Evolutionary conservation across 2,329 filamentous ascomycete genomes (phyloP).

Genomic region (Cordyceps fumosorosea): DNA sequence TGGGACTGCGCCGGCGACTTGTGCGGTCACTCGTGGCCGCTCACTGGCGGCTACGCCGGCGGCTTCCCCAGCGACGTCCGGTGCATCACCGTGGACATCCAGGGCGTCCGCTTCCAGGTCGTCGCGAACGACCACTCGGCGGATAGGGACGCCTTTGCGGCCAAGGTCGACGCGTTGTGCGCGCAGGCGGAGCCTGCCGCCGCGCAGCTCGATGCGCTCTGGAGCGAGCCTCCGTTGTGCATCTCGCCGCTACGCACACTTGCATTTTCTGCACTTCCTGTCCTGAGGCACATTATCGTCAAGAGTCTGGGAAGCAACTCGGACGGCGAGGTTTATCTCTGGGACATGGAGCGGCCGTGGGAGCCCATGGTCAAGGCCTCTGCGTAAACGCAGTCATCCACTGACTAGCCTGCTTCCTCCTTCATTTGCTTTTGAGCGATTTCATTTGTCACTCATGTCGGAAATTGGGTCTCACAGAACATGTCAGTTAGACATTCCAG

Average conservation of each 20-base stretch:
- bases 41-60: constrained; percentile 27
- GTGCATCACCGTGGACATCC: constrained; percentile 33
- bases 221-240: constrained; percentile 21
- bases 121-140: constrained; percentile 30
- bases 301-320: constrained; percentile 28
- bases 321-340: constrained; percentile 32
- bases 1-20: constrained; percentile 33
- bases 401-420: background rate
- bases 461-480: constrained; percentile 1
- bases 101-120: constrained; percentile 33
- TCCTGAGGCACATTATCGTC: constrained; percentile 31
- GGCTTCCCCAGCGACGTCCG: constrained; percentile 29
- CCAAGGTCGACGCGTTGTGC: constrained; percentile 29
- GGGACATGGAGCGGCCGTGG: constrained; percentile 35
- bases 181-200: constrained; percentile 23
- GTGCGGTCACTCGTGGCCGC: constrained; percentile 29
- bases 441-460: constrained; percentile 6
- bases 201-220: constrained; percentile 21
- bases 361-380: constrained; percentile 37
- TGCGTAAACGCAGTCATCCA: constrained; percentile 20
- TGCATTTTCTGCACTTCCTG: constrained; percentile 21
- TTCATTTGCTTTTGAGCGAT: background rate
- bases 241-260: constrained; percentile 20
- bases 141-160: constrained; percentile 27
- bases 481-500: background rate